A percentile compares a stretch with the other conserved stretches of the same genome.
phyloP scores from a whole-genome alignment of 225 moss, liverwort and hornwort genomes.

The Climacium dendroides region DNA sequence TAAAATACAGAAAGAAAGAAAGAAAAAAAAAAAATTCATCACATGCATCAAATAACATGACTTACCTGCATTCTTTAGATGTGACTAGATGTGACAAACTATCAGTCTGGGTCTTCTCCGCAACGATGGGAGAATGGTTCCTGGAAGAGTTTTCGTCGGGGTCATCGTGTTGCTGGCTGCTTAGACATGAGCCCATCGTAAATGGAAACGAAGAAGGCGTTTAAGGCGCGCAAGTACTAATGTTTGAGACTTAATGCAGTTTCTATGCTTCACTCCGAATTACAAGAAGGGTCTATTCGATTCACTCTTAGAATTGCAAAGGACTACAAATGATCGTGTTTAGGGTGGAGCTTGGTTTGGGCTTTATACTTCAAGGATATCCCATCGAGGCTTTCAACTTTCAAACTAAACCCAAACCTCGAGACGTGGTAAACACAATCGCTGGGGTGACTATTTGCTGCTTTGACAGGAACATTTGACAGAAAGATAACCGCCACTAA shows the following conservation, averaged over 20 bases:
- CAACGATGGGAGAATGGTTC: neutral
- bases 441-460: neutral
- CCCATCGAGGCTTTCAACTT: neutral
- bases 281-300: neutral
- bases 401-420: neutral
- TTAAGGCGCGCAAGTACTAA: fast-evolving
- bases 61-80: neutral
- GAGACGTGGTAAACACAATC: neutral
- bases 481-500: neutral
- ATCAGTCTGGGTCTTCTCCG: neutral
- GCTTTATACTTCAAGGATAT: neutral
- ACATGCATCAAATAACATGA: neutral
- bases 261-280: neutral
- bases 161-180: neutral
- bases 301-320: neutral
- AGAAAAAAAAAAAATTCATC: neutral
- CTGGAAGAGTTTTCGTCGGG: too few species aligned
- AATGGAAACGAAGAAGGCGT: neutral
- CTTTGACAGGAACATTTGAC: neutral
- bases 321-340: neutral
- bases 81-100: neutral
- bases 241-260: neutral
- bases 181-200: neutral
- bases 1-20: too few species aligned
- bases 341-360: neutral